Percentiles rank a stretch among this genome's conserved stretches.
phyloP scores from a whole-genome alignment of 805 yeast genomes.

The Spathaspora arborariae region DNA sequence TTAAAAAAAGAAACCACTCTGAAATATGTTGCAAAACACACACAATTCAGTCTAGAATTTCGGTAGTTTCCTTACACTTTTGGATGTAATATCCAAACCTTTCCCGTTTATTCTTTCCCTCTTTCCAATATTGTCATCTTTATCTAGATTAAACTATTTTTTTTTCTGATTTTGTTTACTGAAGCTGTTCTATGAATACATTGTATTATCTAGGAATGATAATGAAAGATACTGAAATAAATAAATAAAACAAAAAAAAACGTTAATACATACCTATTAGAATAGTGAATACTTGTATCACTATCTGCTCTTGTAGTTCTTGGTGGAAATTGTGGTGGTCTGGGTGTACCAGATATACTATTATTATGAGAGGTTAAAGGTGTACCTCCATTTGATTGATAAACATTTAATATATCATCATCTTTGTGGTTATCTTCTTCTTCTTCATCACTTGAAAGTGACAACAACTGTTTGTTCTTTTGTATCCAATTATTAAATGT shows the following conservation, averaged over 20 bases:
- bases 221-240: not conserved
- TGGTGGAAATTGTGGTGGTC: slow-evolving; percentile 17
- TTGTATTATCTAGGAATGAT: not conserved
- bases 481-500: slow-evolving; percentile 59
- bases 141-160: not conserved
- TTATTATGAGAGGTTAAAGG: slow-evolving; percentile 5
- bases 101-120: not conserved
- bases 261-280: slow-evolving; percentile 7
- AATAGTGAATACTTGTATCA: slow-evolving; percentile 34
- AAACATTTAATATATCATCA: slow-evolving; percentile 3
- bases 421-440: slow-evolving; percentile 2
- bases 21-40: not conserved
- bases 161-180: not conserved
- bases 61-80: not conserved
- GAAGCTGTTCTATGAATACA: not conserved
- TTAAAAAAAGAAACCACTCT: not conserved
- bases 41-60: not conserved
- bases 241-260: not conserved
- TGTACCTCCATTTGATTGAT: not conserved
- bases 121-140: not conserved
- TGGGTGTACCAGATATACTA: not conserved
- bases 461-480: slow-evolving; percentile 37
- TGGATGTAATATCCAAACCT: not conserved
- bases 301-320: slow-evolving; percentile 29
- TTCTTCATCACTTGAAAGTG: slow-evolving; percentile 37